Percentiles rank a stretch among this genome's conserved stretches.
Evolutionary conservation across 352 stramenopile genomes (phyloP).

Genomic region (Globisporangium camurandrum): DNA sequence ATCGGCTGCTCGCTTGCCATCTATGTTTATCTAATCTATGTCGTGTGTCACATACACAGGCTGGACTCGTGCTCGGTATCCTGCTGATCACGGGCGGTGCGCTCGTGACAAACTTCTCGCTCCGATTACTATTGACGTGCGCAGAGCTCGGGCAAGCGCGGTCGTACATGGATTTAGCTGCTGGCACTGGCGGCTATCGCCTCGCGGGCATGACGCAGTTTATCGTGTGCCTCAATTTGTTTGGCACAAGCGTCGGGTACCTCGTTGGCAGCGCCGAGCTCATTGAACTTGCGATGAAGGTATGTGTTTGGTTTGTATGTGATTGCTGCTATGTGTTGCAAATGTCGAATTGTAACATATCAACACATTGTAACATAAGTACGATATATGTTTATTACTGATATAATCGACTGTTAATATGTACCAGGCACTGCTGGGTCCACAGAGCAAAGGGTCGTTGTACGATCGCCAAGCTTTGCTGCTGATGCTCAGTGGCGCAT

Average conservation of each 20-base stretch:
- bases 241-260: constrained; percentile 80
- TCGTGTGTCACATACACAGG: no score
- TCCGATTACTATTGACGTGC: constrained; percentile 73
- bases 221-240: constrained; percentile 83
- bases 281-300: constrained; percentile 56
- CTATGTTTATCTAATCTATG: background rate
- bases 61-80: constrained; percentile 65
- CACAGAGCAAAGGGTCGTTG: constrained; percentile 40
- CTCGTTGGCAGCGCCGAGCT: constrained; percentile 76
- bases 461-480: constrained; percentile 64
- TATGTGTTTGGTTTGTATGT: constrained; percentile 4
- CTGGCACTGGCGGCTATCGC: constrained; percentile 47
- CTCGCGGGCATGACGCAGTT: constrained; percentile 70
- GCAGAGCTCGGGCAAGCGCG: constrained; percentile 59
- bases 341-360: no score
- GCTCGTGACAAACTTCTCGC: constrained; percentile 74
- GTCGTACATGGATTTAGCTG: constrained; percentile 83
- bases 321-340: background rate
- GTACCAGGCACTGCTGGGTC: constrained; percentile 30
- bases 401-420: background rate
- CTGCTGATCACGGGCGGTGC: constrained; percentile 58
- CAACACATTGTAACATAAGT: background rate
- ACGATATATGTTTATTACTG: background rate
- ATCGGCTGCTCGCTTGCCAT: background rate
- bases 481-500: constrained; percentile 39